A percentile compares a stretch with the other conserved stretches of the same genome.
Evolutionary conservation across 495 filamentous ascomycete species (phyloP).

Genomic region (Darksidea phi): DNA sequence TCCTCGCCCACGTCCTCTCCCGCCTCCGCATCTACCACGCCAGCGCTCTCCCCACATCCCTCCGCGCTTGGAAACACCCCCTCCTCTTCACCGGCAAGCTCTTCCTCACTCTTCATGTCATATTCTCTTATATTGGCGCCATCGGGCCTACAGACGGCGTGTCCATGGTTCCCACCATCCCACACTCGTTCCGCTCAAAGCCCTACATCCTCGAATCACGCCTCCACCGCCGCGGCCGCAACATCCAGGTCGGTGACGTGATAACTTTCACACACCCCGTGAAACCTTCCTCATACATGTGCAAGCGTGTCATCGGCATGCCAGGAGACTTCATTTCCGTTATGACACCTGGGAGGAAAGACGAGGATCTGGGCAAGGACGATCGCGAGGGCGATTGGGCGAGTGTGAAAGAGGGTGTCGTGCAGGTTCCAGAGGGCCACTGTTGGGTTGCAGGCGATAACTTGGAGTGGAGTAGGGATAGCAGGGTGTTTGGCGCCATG

Average conservation of each 20-base stretch:
- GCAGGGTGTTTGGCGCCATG: constrained; percentile 78
- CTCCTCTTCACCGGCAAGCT: constrained; percentile 11
- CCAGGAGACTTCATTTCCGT: constrained; percentile 84
- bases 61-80: not conserved
- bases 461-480: constrained; percentile 76
- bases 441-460: constrained; percentile 90
- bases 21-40: constrained; percentile 8
- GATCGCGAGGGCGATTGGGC: constrained; percentile 59
- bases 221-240: constrained; percentile 63
- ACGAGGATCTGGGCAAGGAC: constrained; percentile 3
- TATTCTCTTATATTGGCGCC: constrained; percentile 33
- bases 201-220: constrained; percentile 50
- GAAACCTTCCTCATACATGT: constrained; percentile 43
- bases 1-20: constrained; percentile 7
- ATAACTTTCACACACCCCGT: constrained; percentile 74
- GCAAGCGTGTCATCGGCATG: constrained; percentile 82
- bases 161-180: constrained; percentile 42
- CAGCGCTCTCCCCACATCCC: not conserved
- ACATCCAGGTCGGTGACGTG: constrained; percentile 75
- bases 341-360: constrained; percentile 53
- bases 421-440: constrained; percentile 82
- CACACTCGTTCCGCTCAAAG: not conserved
- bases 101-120: constrained; percentile 32
- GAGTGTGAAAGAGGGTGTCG: constrained; percentile 52
- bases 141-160: constrained; percentile 29